These are phyloP conservation scores for Ceratocystis harringtonii DNA, from an alignment of 2,329 filamentous ascomycete species.

Conservation along the genomic window DNA sequence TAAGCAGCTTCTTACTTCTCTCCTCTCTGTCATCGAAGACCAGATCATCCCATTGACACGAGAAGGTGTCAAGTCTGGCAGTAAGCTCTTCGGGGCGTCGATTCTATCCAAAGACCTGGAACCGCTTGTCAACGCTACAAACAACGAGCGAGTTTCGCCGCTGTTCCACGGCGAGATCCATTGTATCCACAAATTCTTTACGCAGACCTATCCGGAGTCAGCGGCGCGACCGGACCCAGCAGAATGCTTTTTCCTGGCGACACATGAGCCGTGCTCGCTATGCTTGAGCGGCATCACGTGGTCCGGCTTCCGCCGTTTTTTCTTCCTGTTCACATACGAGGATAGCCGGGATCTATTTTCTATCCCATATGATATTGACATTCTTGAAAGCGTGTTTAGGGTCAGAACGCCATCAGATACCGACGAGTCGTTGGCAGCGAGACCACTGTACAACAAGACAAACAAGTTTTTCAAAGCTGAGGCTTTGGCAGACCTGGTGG, in stretches of 20 bases:
- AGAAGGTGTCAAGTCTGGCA: constrained; percentile 35
- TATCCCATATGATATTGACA: constrained; percentile 44
- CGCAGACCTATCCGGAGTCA: constrained; percentile 24
- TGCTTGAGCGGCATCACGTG: constrained; percentile 44
- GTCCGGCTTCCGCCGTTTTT: constrained; percentile 41
- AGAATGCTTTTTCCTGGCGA: constrained; percentile 43
- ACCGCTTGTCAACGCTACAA: constrained; percentile 37
- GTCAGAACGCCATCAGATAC: constrained; percentile 29
- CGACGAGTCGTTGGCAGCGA: constrained; percentile 25
- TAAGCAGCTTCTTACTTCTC: constrained; percentile 25
- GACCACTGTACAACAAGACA: constrained; percentile 37
- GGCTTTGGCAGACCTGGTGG: constrained; percentile 30
- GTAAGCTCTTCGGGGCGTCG: constrained; percentile 42
- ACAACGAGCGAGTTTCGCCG: constrained; percentile 40
- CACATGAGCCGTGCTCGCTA: constrained; percentile 44
- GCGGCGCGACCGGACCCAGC: constrained; percentile 27
- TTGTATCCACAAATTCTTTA: constrained; percentile 44
- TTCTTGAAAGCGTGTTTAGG: constrained; percentile 39
- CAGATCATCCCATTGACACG: constrained; percentile 37
- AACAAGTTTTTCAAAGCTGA: constrained; percentile 39
- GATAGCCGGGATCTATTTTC: constrained; percentile 40
- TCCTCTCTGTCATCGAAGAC: constrained; percentile 31
- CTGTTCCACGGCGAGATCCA: constrained; percentile 45
- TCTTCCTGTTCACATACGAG: constrained; percentile 45
- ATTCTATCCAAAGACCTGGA: constrained; percentile 31